Evolutionary conservation across 805 yeast species (phyloP), one percentile per base, ranked within the genome.

Genomic region (Myxozyma nipponensis): DNA sequence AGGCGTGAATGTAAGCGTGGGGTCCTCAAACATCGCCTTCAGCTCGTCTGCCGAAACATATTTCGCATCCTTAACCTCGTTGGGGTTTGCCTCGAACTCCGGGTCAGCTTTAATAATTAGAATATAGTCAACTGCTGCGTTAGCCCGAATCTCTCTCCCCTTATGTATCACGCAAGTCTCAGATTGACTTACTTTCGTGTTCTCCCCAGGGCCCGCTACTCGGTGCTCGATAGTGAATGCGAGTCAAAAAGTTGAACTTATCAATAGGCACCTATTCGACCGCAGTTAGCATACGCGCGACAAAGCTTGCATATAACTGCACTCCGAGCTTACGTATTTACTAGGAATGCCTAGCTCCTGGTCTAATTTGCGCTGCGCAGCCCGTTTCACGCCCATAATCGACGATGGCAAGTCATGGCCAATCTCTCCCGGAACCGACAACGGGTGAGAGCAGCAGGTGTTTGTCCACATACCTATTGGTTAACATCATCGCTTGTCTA

Each of bases 381-480:
- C 98, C 38, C 74, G 72, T 64, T 81, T 85, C 47, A 80, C 95
- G 51, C 98, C 98, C 24, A 69, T 68, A 5, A 91, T 73, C 6
- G 95, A 86, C 32, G 74, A 70, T 4, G 71, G 68, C 51, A 90
- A 73, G 42, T 71, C 69, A 32, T 72, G 64, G 9, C 97, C 97
- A 65, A 89, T 72, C 69, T 93, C 99, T 34, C 79, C 72, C 35
- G 82, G 77, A 32, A 88, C 79, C 47, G 96, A 88, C 46, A 93
- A 74, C 7, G 99, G 99, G 67, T 93, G 99, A 1, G 98, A 90
- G 69, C 99, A 93, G 71, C 99, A 93, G 1, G 99, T 93, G 68
- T 93, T 93, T 23, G 99, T 93, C 99, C 99, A 93, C 84, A 90
- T 82, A 51, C 81, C 59, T 54, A 26, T 9, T 7, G 24, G 42